Conservation (phyloP, 345 rosid genomes). For the Gossypium longicalyx region DNA sequence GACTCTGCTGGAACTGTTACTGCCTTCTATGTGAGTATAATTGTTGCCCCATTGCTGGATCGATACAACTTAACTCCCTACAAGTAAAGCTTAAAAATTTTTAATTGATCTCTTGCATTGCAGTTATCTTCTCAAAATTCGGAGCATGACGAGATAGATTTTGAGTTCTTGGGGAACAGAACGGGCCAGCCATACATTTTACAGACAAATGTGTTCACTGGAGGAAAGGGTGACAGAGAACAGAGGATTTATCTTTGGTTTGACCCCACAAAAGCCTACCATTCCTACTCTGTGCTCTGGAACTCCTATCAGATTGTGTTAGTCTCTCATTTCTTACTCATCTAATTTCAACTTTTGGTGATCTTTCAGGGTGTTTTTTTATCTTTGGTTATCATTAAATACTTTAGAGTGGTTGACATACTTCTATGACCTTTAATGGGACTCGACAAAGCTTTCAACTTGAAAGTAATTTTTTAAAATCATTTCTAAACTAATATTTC, state of each 20-base stretch:
- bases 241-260: slow-evolving; percentile 82
- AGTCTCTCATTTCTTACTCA: slow-evolving; percentile 19
- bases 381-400: background rate
- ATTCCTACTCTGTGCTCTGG: slow-evolving; percentile 72
- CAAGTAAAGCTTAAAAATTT: background rate
- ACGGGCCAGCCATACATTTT: slow-evolving; percentile 74
- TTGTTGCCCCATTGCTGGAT: too few species aligned
- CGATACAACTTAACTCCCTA: too few species aligned
- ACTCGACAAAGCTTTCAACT: background rate
- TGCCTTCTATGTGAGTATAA: slow-evolving; percentile 64
- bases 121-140: slow-evolving; percentile 79
- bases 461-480: too few species aligned
- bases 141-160: slow-evolving; percentile 87
- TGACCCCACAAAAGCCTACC: slow-evolving; percentile 58
- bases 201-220: slow-evolving; percentile 78
- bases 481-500: background rate
- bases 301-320: slow-evolving; percentile 62
- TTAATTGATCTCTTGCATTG: background rate
- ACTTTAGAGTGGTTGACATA: background rate
- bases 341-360: background rate
- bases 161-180: slow-evolving; percentile 87
- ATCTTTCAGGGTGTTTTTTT: background rate
- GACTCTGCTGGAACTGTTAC: slow-evolving; percentile 86
- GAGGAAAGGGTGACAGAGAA: slow-evolving; percentile 77
- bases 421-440: background rate